Conservation (phyloP, 83 land plant species). For the Picea abies region DNA sequence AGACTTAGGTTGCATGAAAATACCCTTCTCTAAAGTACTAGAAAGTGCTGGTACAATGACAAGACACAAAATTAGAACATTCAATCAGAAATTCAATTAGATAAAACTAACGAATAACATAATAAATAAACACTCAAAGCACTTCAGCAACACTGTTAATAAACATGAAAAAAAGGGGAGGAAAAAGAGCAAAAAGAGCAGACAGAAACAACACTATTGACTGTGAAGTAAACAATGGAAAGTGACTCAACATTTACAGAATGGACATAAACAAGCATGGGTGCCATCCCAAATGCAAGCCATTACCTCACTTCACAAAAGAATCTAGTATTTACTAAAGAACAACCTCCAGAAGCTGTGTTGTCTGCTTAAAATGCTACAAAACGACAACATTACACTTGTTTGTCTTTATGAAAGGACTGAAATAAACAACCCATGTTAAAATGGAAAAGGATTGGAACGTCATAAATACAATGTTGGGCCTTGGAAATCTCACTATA, state of each 20-base stretch:
- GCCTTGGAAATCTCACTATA: no score
- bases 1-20: conserved; percentile 31
- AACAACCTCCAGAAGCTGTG: background rate
- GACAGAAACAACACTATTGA: background rate
- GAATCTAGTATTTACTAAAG: background rate
- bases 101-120: background rate
- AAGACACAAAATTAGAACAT: background rate
- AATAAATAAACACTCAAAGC: background rate
- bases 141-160: background rate
- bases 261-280: background rate
- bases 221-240: background rate
- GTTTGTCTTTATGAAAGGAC: no score
- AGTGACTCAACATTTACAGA: background rate
- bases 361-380: no score
- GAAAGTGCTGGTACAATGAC: conserved; percentile 42
- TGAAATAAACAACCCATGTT: no score
- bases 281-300: background rate
- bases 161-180: background rate
- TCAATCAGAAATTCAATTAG: background rate
- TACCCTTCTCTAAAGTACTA: conserved; percentile 44
- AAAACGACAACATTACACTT: no score
- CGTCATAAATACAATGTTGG: no score
- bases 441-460: no score
- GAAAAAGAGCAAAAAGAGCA: background rate
- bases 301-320: background rate